Base-by-base conservation (phyloP, 2,329 filamentous ascomycete genomes). In the Pseudomassariella vexata region DNA sequence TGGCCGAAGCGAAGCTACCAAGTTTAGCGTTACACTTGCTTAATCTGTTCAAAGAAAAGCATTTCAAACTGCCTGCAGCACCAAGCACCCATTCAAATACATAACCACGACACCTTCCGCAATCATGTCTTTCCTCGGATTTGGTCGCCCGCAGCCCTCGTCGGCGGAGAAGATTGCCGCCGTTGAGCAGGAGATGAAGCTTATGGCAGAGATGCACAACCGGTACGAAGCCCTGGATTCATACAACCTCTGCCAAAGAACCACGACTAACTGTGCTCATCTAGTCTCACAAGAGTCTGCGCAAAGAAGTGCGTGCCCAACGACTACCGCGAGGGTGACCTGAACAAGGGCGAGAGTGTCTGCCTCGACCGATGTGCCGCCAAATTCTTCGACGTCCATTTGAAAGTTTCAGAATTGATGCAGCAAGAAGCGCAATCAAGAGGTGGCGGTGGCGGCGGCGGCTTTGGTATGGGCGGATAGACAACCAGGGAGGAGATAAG, bases 331-430 rank as follows among this genome's bases (percentile, higher is more conserved):
- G 92, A 98, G 70, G 79, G 77, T 60, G 90, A 98, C 51, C 80
- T 98, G 54, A 95, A 95, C 78, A 98, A 98, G 71, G 94, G 89
- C 73, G 92, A 98, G 67, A 88, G 84, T 48, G 92, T 98, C 50
- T 98, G 94, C 70, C 80, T 98, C 49, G 92, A 98, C 68, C 86
- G 92, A 55, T 98, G 94, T 67, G 85, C 94, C 37, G 76, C 85
- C 56, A 98, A 98, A 71, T 98, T 96, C 72, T 95, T 98, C 67
- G 90, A 96, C 51, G 89, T 95, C 54, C 94, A 95, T 62, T 80
- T 95, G 71, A 96, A 95, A 72, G 86, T 96, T 38, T 90, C 85
- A 53, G 89, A 96, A 67, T 86, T 94, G 67, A 88, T 96, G 79
- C 88, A 95, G 66, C 79, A 82, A 44, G 85, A 94, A 63, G 85